Conservation (phyloP, 2,329 filamentous ascomycete species). For the Zymoseptoria crescenta region DNA sequence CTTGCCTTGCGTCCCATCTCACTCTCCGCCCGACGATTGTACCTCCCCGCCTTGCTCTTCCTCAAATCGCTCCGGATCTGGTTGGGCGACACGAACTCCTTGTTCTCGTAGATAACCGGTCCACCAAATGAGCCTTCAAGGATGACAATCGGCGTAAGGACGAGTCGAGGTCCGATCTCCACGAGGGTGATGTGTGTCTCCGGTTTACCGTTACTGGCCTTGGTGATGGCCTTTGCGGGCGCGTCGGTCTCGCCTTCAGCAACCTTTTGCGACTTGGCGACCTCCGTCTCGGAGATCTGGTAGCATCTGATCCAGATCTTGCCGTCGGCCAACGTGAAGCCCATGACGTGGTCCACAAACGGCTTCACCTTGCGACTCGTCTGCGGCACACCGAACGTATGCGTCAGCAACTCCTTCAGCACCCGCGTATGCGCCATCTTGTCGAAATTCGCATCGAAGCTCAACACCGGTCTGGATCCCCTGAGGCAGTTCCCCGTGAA, state of each 20-base stretch:
- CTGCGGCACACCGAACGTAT: constrained; percentile 87
- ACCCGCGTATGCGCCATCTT: constrained; percentile 66
- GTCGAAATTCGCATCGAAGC: constrained; percentile 76
- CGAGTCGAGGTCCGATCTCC: constrained; percentile 89
- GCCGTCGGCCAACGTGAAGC: constrained; percentile 80
- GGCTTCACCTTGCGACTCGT: constrained; percentile 85
- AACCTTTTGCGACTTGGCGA: constrained; percentile 38
- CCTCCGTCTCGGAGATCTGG: constrained; percentile 78
- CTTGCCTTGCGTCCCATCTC: constrained; percentile 64
- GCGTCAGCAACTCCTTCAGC: constrained; percentile 82
- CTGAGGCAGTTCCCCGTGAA: constrained; percentile 97
- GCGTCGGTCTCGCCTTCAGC: constrained; percentile 32
- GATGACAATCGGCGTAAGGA: constrained; percentile 89
- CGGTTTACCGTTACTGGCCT: constrained; percentile 31
- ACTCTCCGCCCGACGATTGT: constrained; percentile 69
- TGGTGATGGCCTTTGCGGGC: constrained; percentile 33
- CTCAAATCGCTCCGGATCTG: constrained; percentile 75
- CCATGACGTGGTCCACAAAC: constrained; percentile 92
- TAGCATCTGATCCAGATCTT: constrained; percentile 97
- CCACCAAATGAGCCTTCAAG: constrained; percentile 92
- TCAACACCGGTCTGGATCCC: constrained; percentile 81
- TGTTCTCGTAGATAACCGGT: constrained; percentile 96
- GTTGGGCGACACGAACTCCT: constrained; percentile 94
- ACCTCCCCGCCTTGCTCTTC: constrained; percentile 65
- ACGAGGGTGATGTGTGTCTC: constrained; percentile 75